Conservation (phyloP, 148 eudicot genomes). For the Vaccinium macrocarpon region DNA sequence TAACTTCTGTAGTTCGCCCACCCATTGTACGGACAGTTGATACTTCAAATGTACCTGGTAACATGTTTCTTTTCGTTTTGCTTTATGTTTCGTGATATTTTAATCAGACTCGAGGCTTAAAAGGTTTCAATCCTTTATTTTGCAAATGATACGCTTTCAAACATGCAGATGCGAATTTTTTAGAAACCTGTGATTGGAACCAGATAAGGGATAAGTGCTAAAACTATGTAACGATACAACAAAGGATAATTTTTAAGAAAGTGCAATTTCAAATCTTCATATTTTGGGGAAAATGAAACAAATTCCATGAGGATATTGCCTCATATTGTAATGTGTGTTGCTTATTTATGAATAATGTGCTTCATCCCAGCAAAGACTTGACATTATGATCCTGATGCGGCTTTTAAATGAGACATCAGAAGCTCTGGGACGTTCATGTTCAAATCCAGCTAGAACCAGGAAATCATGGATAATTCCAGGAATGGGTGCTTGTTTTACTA, state of each 20-base stretch:
- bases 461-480: conserved; percentile 83
- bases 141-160: not conserved
- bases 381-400: conserved; percentile 69
- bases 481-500: conserved; percentile 77
- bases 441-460: conserved; percentile 73
- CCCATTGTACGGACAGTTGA: conserved; percentile 87
- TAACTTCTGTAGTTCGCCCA: conserved; percentile 56
- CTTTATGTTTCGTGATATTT: not conserved
- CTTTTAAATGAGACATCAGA: conserved; percentile 85
- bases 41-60: conserved; percentile 92
- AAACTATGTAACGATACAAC: not conserved
- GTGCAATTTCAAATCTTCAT: not conserved
- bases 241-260: not conserved
- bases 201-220: not conserved
- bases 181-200: not conserved
- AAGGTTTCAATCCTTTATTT: not conserved
- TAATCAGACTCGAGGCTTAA: not conserved
- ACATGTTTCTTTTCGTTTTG: not conserved
- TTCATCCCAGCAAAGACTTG: conserved; percentile 82
- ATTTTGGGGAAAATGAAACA: not conserved
- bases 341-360: conserved; percentile 16
- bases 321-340: not conserved
- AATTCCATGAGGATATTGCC: not conserved
- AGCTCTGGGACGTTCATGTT: conserved; percentile 73
- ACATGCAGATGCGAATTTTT: not conserved